Conservation (phyloP, 2,329 filamentous ascomycete species). For the Hypomyces rosellus region DNA sequence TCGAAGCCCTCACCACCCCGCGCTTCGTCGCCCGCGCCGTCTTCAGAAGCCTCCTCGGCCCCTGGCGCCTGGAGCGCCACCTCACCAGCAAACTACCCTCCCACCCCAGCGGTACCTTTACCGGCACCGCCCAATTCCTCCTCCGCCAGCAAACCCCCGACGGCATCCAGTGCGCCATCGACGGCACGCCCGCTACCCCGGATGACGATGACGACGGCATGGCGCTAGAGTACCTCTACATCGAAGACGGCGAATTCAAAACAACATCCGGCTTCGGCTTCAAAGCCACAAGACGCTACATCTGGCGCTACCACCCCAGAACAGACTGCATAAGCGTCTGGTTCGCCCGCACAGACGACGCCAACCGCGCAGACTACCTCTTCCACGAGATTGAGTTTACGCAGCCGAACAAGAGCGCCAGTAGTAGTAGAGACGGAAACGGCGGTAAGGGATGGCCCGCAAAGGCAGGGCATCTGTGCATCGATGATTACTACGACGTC, state of each 20-base stretch:
- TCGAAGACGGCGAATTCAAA: constrained; percentile 60
- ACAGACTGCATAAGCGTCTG: constrained; percentile 61
- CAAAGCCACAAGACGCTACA: constrained; percentile 58
- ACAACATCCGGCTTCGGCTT: constrained; percentile 52
- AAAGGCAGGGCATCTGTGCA: constrained; percentile 62
- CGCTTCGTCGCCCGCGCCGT: constrained; percentile 58
- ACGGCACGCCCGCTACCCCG: background rate
- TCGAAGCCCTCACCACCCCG: constrained; percentile 35
- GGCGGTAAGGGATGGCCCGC: constrained; percentile 51
- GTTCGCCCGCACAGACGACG: constrained; percentile 63
- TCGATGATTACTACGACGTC: constrained; percentile 65
- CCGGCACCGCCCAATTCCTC: constrained; percentile 58
- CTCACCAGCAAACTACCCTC: constrained; percentile 48
- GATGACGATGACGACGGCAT: constrained; percentile 22
- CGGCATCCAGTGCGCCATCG: constrained; percentile 33
- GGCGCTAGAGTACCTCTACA: constrained; percentile 59
- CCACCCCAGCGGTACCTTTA: constrained; percentile 59
- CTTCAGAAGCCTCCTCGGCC: constrained; percentile 64
- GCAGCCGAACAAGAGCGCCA: constrained; percentile 21
- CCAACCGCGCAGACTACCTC: constrained; percentile 59
- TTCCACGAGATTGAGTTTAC: constrained; percentile 68
- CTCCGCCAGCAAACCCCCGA: constrained; percentile 54
- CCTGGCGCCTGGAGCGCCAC: constrained; percentile 57
- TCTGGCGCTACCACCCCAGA: constrained; percentile 62
- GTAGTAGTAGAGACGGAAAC: background rate